Conservation (phyloP, 1,139 yeast species). For the Scheffersomyces titani region DNA sequence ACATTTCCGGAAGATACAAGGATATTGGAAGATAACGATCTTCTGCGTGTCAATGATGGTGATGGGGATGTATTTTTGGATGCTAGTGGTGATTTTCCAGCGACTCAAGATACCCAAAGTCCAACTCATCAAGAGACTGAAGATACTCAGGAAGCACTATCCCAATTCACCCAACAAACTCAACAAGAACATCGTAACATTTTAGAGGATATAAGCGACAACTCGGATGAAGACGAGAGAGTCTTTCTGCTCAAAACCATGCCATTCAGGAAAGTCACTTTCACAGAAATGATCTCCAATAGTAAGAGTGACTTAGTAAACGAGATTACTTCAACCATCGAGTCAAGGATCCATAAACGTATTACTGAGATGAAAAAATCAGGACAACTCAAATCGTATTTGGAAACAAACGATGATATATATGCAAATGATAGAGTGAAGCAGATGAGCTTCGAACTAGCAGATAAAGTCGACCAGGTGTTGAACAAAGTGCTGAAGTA, state of each 20-base stretch:
- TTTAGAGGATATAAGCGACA: constrained; percentile 2
- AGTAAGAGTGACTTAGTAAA: constrained; percentile 34
- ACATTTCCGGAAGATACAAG: background rate
- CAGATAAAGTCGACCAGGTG: constrained; percentile 20
- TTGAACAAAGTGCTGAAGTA: constrained; percentile 8
- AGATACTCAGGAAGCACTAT: background rate
- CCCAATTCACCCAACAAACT: background rate
- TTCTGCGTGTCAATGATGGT: background rate
- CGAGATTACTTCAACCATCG: constrained; percentile 41
- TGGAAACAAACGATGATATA: background rate
- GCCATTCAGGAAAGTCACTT: constrained; percentile 4
- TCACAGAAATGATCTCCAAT: constrained; percentile 19
- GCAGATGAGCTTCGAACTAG: constrained; percentile 21
- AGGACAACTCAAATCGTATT: background rate
- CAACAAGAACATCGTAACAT: background rate
- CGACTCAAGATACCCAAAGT: background rate
- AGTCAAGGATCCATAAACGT: constrained; percentile 26
- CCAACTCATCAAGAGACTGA: background rate
- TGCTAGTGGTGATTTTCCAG: background rate
- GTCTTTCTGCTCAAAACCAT: constrained; percentile 6
- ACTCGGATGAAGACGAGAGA: constrained; percentile 5
- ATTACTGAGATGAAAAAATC: constrained; percentile 11
- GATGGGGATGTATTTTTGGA: constrained; percentile 1
- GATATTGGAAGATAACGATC: background rate
- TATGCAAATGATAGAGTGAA: constrained; percentile 11